Conservation (phyloP, 2,329 filamentous ascomycete species). For the Talaromyces piceae region DNA sequence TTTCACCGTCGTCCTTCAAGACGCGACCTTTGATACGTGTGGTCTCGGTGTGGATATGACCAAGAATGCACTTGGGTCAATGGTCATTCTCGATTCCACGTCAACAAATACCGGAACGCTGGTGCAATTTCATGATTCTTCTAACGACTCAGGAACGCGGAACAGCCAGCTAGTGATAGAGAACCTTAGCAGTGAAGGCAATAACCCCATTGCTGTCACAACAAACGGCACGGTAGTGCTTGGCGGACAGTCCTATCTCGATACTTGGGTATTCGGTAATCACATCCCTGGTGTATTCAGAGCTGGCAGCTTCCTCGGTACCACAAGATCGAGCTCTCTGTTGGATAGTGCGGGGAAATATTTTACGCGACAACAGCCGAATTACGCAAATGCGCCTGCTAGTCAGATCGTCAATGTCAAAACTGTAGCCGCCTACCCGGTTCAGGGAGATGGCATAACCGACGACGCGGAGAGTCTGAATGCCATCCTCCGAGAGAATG, state of each 20-base stretch:
- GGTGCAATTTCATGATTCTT: conserved; percentile 12
- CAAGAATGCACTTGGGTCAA: conserved; percentile 10
- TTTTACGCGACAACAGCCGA: conserved; percentile 35
- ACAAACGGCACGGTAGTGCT: conserved; percentile 18
- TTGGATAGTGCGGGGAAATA: conserved; percentile 23
- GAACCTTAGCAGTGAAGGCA: conserved; percentile 21
- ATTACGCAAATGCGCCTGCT: conserved; percentile 36
- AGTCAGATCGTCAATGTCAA: conserved; percentile 43
- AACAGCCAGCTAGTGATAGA: conserved; percentile 24
- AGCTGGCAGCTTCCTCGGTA: not conserved
- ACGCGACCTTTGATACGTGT: conserved; percentile 15
- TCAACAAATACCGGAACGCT: conserved; percentile 13
- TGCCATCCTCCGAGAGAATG: conserved; percentile 23
- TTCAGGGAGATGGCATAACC: conserved; percentile 36
- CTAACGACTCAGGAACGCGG: conserved; percentile 23
- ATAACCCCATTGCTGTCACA: conserved; percentile 15
- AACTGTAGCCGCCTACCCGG: conserved; percentile 30
- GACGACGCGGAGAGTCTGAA: conserved; percentile 34
- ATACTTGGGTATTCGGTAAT: conserved; percentile 30
- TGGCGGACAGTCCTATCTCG: conserved; percentile 13
- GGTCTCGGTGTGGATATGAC: conserved; percentile 12
- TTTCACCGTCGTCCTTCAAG: conserved; percentile 20
- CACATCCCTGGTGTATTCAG: conserved; percentile 15
- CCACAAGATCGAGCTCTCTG: conserved; percentile 4
- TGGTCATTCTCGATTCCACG: conserved; percentile 14